Percentiles rank a stretch among this genome's conserved stretches.
Evolutionary conservation across 2,329 filamentous ascomycete genomes (phyloP).

Genomic region (Aspergillus sp.): DNA sequence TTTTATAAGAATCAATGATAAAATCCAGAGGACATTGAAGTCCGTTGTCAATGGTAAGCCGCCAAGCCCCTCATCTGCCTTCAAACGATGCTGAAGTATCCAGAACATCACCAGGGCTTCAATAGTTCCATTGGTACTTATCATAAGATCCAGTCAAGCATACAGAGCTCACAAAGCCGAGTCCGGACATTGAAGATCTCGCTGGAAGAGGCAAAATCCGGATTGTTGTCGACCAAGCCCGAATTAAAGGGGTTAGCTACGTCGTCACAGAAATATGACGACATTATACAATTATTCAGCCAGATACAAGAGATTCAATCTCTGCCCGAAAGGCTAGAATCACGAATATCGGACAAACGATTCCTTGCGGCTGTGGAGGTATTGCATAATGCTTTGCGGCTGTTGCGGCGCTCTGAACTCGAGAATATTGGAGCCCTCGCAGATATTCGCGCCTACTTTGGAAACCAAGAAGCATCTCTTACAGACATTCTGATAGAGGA

Average conservation of each 20-base stretch:
- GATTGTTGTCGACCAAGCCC: conserved; percentile 80
- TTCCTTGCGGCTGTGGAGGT: conserved; percentile 92
- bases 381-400: conserved; percentile 79
- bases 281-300: conserved; percentile 77
- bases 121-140: conserved; percentile 99
- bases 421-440: conserved; percentile 86
- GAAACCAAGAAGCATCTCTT: conserved; percentile 87
- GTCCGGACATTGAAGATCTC: conserved; percentile 81
- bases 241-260: conserved; percentile 88
- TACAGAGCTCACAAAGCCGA: conserved; percentile 82
- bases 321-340: conserved; percentile 89
- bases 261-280: conserved; percentile 86
- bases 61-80: not conserved
- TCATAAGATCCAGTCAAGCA: conserved; percentile 95
- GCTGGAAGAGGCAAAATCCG: conserved; percentile 76
- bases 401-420: conserved; percentile 82
- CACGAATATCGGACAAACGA: conserved; percentile 91
- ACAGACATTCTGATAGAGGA: conserved; percentile 98
- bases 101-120: conserved; percentile 96
- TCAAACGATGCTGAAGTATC: conserved; percentile 13
- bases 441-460: conserved; percentile 83
- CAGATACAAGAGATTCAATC: conserved; percentile 85
- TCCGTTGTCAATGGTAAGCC: conserved; percentile 76
- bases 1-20: conserved; percentile 79
- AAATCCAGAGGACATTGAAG: conserved; percentile 90